Percentiles rank a stretch among this genome's conserved stretches.
phyloP scores from a whole-genome alignment of 1,139 yeast genomes.

The Pichia sp. region DNA sequence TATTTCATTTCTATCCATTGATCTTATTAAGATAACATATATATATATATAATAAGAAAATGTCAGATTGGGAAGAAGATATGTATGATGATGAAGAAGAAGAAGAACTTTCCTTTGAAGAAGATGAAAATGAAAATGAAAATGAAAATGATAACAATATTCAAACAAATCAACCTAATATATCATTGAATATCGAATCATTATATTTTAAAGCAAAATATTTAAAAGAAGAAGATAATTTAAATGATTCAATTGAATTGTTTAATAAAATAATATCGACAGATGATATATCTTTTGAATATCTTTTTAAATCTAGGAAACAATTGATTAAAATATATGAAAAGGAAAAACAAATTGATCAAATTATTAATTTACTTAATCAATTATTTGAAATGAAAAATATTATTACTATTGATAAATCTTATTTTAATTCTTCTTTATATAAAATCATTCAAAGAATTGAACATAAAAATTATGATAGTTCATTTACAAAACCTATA shows the following conservation, averaged over 20 bases:
- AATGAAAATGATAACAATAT: slow-evolving; percentile 8
- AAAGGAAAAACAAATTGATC: slow-evolving; percentile 31
- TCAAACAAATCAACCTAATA: not conserved
- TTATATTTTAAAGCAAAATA: slow-evolving; percentile 29
- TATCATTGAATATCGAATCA: slow-evolving; percentile 19
- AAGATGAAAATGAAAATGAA: slow-evolving; percentile 26
- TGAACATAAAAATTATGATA: slow-evolving; percentile 20
- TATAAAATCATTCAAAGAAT: slow-evolving; percentile 48
- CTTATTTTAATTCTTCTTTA: slow-evolving; percentile 59
- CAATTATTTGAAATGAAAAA: slow-evolving; percentile 28
- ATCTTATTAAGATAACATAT: too few relatives aligned
- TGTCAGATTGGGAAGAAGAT: slow-evolving; percentile 33
- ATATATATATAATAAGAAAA: too few relatives aligned
- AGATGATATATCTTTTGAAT: slow-evolving; percentile 28
- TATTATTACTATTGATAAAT: slow-evolving; percentile 30
- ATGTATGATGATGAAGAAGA: slow-evolving; percentile 31
- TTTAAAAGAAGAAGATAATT: slow-evolving; percentile 47
- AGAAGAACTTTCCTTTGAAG: slow-evolving; percentile 29
- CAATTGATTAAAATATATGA: slow-evolving; percentile 57
- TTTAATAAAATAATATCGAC: slow-evolving; percentile 35
- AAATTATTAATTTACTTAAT: slow-evolving; percentile 32
- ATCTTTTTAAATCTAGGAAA: slow-evolving; percentile 57
- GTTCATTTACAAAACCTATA: not conserved
- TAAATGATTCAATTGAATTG: slow-evolving; percentile 39
- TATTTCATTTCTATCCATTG: too few relatives aligned